These are phyloP conservation scores for Tilletia caries DNA, from an alignment of 1,284 basidiomycete species.

Conservation along the genomic window DNA sequence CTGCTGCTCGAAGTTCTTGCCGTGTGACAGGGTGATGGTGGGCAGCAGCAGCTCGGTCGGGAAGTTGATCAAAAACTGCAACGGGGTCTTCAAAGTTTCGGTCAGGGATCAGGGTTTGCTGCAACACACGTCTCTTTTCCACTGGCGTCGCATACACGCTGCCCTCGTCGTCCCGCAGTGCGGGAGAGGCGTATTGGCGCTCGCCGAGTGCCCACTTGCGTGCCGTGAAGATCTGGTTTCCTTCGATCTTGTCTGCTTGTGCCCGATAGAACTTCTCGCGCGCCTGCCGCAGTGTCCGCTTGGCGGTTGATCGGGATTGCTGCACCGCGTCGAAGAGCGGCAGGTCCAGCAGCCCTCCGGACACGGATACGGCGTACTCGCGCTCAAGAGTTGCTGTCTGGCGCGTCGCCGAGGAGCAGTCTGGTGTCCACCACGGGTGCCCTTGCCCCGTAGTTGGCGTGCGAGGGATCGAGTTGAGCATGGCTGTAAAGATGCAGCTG, in stretches of 20 bases:
- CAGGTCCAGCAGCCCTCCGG: not conserved
- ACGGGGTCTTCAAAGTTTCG: not conserved
- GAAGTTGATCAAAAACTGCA: not conserved
- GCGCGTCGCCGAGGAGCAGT: not conserved
- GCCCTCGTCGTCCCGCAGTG: not conserved
- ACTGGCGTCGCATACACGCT: not conserved
- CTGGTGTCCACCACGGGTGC: not conserved
- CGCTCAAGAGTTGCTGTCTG: not conserved
- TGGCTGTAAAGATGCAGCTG: not conserved
- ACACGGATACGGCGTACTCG: too few relatives aligned
- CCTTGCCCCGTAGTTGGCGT: not conserved
- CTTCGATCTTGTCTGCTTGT: not conserved
- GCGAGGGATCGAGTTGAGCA: not conserved
- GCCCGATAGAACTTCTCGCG: not conserved
- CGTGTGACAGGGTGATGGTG: not conserved
- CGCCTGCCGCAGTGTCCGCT: not conserved
- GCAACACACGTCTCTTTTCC: not conserved
- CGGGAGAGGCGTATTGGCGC: not conserved
- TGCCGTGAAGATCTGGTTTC: not conserved
- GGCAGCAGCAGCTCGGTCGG: not conserved
- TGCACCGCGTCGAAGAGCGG: not conserved
- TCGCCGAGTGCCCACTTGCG: not conserved
- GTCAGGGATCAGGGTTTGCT: not conserved
- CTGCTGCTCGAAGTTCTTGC: not conserved
- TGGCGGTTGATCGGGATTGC: not conserved